A percentile compares a stretch with the other conserved stretches of the same genome.
phyloP scores from a whole-genome alignment of 2,329 filamentous ascomycete genomes.

The Fusarium torulosum region DNA sequence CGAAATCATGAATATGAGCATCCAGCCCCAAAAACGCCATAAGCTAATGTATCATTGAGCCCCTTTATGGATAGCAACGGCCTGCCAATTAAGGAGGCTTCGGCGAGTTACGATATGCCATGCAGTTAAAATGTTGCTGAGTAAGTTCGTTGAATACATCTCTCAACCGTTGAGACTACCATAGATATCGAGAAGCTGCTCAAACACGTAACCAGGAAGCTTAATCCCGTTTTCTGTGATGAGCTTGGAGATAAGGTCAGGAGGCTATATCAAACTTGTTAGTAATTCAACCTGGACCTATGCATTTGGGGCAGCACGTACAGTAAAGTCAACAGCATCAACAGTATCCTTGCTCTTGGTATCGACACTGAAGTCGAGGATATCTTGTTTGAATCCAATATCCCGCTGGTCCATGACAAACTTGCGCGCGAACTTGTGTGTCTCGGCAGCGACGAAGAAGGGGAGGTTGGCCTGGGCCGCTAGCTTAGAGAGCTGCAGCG shows the following conservation, averaged over 20 bases:
- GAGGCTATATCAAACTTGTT: conserved; percentile 62
- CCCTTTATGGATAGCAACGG: background rate
- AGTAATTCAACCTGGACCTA: background rate
- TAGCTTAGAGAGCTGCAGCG: conserved; percentile 85
- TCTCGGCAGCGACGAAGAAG: conserved; percentile 93
- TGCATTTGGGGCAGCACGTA: conserved; percentile 53
- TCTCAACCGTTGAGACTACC: conserved; percentile 57
- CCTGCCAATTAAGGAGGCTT: background rate
- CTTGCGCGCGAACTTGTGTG: conserved; percentile 94
- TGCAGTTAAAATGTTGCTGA: conserved; percentile 22
- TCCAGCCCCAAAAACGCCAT: conserved; percentile 12
- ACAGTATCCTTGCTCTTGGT: conserved; percentile 59
- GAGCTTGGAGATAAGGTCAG: conserved; percentile 76
- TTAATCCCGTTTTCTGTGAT: conserved; percentile 82
- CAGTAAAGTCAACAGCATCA: conserved; percentile 78
- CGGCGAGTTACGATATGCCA: conserved; percentile 2
- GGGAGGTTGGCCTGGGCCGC: conserved; percentile 77
- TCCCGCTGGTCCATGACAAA: conserved; percentile 87
- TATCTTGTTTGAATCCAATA: conserved; percentile 80
- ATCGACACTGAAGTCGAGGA: conserved; percentile 78
- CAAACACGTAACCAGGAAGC: conserved; percentile 76
- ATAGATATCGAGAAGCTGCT: conserved; percentile 76
- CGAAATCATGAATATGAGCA: background rate
- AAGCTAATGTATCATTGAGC: conserved; percentile 6
- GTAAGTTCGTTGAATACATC: background rate